A percentile compares a stretch with the other conserved stretches of the same genome.
These are phyloP conservation scores for Fonsecaea nubica DNA, from an alignment of 2,329 filamentous ascomycete genomes.

Conservation along the genomic window DNA sequence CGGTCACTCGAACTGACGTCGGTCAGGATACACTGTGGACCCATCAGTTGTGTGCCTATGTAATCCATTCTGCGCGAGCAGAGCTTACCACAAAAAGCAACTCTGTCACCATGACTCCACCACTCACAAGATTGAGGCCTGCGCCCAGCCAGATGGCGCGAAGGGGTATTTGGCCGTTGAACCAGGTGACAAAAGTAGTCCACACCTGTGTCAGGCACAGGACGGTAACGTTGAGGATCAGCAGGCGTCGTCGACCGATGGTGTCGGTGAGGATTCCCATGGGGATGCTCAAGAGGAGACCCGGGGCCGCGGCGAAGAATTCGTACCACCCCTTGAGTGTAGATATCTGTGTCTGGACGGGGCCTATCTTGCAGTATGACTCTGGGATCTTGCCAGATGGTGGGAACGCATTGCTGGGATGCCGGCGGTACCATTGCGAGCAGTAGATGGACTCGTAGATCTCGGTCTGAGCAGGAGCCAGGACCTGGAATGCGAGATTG, in stretches of 20 bases:
- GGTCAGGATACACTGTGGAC: slow-evolving; percentile 53
- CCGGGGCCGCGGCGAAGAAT: slow-evolving; percentile 54
- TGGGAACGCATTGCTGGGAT: slow-evolving; percentile 53
- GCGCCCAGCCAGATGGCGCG: slow-evolving; percentile 58
- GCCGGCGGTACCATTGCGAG: slow-evolving; percentile 51
- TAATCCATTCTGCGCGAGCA: neutral
- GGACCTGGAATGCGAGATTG: slow-evolving; percentile 55
- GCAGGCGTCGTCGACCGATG: slow-evolving; percentile 54
- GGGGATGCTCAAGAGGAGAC: slow-evolving; percentile 56
- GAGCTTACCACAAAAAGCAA: slow-evolving; percentile 50
- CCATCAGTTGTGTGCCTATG: neutral
- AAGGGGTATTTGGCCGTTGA: slow-evolving; percentile 51
- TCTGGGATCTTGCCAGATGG: slow-evolving; percentile 53
- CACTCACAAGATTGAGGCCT: slow-evolving; percentile 54
- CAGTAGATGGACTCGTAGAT: slow-evolving; percentile 59
- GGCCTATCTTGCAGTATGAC: slow-evolving; percentile 57
- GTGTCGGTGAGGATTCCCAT: slow-evolving; percentile 59
- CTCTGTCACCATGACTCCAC: slow-evolving; percentile 55
- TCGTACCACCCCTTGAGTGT: slow-evolving; percentile 59
- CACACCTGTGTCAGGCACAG: slow-evolving; percentile 40
- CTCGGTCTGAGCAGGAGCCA: slow-evolving; percentile 54
- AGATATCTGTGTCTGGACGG: slow-evolving; percentile 57
- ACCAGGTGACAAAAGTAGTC: slow-evolving; percentile 45
- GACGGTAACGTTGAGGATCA: slow-evolving; percentile 47
- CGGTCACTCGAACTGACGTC: slow-evolving; percentile 57